Percentiles rank a stretch among this genome's conserved stretches.
Evolutionary conservation across 2,329 filamentous ascomycete species (phyloP).

Genomic region (Furcasterigmium sp.): DNA sequence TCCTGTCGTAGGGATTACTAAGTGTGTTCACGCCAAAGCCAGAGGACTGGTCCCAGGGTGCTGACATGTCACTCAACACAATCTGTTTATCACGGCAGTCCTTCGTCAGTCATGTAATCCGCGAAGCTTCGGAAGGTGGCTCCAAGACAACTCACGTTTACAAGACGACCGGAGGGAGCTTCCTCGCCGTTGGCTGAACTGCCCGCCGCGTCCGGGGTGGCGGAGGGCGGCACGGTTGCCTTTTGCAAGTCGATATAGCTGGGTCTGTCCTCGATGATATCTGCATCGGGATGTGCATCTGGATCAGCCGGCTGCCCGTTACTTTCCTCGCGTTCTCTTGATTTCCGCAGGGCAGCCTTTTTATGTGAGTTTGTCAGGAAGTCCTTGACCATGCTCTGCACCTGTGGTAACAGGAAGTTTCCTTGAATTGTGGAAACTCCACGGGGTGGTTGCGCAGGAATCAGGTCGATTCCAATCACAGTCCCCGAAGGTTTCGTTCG

Average conservation of each 20-base stretch:
- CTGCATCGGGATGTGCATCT: conserved; percentile 11
- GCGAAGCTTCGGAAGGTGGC: background rate
- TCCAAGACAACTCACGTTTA: conserved; percentile 54
- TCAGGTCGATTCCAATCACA: conserved; percentile 88
- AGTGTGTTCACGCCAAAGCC: conserved; percentile 81
- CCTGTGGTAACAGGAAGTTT: conserved; percentile 72
- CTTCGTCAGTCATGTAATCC: background rate
- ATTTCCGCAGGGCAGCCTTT: conserved; percentile 37
- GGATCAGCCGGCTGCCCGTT: too few relatives aligned
- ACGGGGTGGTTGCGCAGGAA: conserved; percentile 83
- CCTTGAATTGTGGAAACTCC: conserved; percentile 95
- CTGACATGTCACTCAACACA: conserved; percentile 98
- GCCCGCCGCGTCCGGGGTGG: conserved; percentile 28
- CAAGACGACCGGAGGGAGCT: conserved; percentile 37
- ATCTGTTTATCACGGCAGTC: conserved; percentile 41
- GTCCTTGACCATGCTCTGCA: conserved; percentile 71
- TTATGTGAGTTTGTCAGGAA: conserved; percentile 62
- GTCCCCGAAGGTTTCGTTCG: conserved; percentile 71
- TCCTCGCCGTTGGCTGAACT: conserved; percentile 19
- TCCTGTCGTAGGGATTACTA: conserved; percentile 94
- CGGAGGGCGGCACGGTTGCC: conserved; percentile 19
- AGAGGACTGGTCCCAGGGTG: conserved; percentile 79
- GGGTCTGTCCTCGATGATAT: conserved; percentile 31
- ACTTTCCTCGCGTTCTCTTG: conserved; percentile 10
- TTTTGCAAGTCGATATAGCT: conserved; percentile 66